phyloP scores from a whole-genome alignment of 2,329 filamentous ascomycete genomes.

The Claviceps humidiphila region DNA sequence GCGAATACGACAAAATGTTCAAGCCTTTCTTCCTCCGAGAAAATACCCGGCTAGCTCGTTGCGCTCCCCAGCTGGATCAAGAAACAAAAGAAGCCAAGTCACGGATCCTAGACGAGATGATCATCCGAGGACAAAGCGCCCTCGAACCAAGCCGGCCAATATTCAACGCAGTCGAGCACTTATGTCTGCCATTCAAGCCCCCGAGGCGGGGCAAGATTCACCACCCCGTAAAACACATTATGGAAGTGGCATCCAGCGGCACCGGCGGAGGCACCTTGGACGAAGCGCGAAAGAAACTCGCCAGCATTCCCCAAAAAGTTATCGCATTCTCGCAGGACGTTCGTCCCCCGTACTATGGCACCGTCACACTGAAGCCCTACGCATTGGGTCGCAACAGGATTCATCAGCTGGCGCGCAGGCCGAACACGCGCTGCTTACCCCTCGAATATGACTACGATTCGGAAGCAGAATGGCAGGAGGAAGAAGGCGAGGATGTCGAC shows the following conservation, averaged over 20 bases:
- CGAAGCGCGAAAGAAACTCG: slow-evolving; percentile 28
- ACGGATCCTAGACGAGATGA: slow-evolving; percentile 36
- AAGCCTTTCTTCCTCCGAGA: slow-evolving; percentile 69
- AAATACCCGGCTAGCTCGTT: slow-evolving; percentile 56
- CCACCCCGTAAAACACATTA: slow-evolving; percentile 46
- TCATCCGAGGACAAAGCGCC: slow-evolving; percentile 33
- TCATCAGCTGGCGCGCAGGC: slow-evolving; percentile 36
- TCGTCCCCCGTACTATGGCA: slow-evolving; percentile 59
- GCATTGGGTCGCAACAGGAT: slow-evolving; percentile 33
- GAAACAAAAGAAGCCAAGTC: slow-evolving; percentile 40
- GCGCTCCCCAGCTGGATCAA: slow-evolving; percentile 43
- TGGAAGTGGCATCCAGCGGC: slow-evolving; percentile 37
- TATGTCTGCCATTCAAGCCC: slow-evolving; percentile 29
- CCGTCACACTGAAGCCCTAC: slow-evolving; percentile 47
- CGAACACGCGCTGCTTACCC: slow-evolving; percentile 42
- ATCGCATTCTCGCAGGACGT: slow-evolving; percentile 52
- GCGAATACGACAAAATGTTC: slow-evolving; percentile 58
- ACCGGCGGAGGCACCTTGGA: slow-evolving; percentile 19
- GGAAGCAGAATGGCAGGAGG: slow-evolving; percentile 75
- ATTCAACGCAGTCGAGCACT: slow-evolving; percentile 33
- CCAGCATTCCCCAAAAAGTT: slow-evolving; percentile 47
- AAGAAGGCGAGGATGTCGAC: slow-evolving; percentile 55
- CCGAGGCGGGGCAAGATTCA: slow-evolving; percentile 32
- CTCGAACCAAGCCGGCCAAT: slow-evolving; percentile 17
- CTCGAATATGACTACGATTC: slow-evolving; percentile 77